A percentile compares a stretch with the other conserved stretches of the same genome.
Conservation (phyloP, 129 eudicot species). For the Rutidosis leptorrhynchoides region DNA sequence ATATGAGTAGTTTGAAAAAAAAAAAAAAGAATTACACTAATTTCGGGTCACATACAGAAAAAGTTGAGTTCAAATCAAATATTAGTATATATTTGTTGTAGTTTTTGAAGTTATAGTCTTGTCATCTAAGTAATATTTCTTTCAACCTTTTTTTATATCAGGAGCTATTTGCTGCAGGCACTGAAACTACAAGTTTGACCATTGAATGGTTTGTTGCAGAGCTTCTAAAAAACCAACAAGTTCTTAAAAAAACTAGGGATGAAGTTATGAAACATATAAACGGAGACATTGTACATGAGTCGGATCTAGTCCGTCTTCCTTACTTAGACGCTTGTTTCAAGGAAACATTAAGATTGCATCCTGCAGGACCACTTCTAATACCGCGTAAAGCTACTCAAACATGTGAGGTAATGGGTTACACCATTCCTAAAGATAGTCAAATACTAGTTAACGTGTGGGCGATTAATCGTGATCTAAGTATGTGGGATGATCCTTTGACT, state of each 20-base stretch:
- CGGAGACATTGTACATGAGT: not conserved
- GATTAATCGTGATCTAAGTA: conserved; percentile 14
- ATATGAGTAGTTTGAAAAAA: no score
- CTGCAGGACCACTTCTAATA: not conserved
- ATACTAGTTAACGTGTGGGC: conserved; percentile 31
- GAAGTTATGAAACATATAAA: not conserved
- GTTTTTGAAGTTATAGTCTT: no score
- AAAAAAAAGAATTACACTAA: no score
- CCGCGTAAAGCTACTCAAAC: not conserved
- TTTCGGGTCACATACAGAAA: no score
- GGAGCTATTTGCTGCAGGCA: conserved; percentile 8
- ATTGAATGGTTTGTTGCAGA: conserved; percentile 17
- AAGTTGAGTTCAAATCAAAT: no score
- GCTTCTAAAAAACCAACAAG: conserved; percentile 13
- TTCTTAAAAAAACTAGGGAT: conserved; percentile 1
- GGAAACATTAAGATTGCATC: conserved; percentile 2
- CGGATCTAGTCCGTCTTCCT: not conserved
- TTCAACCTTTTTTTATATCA: not conserved
- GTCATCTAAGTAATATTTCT: no score
- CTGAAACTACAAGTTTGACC: conserved; percentile 2
- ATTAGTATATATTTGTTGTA: no score
- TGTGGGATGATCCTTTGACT: conserved; percentile 20
- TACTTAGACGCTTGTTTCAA: not conserved
- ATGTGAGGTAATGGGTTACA: conserved; percentile 18
- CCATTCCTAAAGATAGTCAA: conserved; percentile 16